Percentiles rank a stretch among this genome's conserved stretches.
Conservation (phyloP, 2,329 filamentous ascomycete species). For the Lasiodiplodia sp. region DNA sequence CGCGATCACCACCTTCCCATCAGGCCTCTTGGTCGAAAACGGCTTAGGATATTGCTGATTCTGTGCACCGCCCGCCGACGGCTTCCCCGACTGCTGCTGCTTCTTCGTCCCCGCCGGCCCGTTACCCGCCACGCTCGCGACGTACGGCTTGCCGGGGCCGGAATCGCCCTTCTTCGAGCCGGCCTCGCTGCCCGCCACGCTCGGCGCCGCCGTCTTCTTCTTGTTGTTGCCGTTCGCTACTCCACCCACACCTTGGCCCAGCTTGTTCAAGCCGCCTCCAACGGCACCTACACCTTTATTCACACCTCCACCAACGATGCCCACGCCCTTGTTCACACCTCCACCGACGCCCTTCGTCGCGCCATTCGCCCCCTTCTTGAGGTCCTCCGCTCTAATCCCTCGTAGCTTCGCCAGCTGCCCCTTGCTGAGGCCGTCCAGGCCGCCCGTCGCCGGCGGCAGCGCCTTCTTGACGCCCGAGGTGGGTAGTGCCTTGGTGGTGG, state of each 20-base stretch:
- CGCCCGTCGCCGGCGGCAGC: slow-evolving; percentile 3
- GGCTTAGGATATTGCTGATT: slow-evolving; percentile 14
- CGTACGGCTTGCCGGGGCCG: slow-evolving; percentile 6
- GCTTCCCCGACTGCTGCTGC: not conserved
- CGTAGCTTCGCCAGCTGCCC: slow-evolving; percentile 24
- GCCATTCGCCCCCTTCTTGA: not conserved
- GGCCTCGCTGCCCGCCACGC: too few relatives aligned
- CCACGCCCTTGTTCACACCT: not conserved
- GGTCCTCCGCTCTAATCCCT: slow-evolving; percentile 9
- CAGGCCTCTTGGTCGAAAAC: slow-evolving; percentile 7
- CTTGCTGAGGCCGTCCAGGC: slow-evolving; percentile 8
- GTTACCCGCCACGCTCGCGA: not conserved
- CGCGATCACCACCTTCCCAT: slow-evolving; percentile 22
- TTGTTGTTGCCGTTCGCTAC: slow-evolving; percentile 4
- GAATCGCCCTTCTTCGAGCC: not conserved
- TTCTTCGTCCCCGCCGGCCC: not conserved
- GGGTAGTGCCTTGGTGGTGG: slow-evolving; percentile 11
- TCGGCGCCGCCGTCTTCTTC: too few relatives aligned
- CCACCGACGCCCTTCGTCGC: not conserved
- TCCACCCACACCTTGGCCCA: not conserved
- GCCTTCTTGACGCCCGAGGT: slow-evolving; percentile 16
- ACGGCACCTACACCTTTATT: not conserved
- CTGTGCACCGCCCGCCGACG: not conserved
- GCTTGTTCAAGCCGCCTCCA: not conserved
- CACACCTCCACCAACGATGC: not conserved